Base-by-base conservation (phyloP, 2,329 filamentous ascomycete genomes). In the Fusarium veterinarium region DNA sequence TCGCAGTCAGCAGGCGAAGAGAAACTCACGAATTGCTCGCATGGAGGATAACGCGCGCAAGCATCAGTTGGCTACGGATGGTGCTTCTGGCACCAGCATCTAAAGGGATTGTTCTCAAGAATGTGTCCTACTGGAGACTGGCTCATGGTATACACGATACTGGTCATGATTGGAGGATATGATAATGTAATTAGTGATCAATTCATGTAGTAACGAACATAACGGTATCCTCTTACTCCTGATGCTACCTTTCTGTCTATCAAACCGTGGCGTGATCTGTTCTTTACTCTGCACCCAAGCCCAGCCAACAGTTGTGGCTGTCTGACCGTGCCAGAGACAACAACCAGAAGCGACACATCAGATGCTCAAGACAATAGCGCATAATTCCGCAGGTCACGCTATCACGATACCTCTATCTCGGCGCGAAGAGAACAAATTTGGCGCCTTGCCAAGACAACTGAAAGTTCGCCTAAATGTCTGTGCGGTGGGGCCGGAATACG, bases 1-100 rank as follows among this genome's bases (percentile, higher is more conserved):
- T 6, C 77, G 79, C 23, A 81, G 74, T 64, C 51, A 72, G 11
- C 69, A 72, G 46, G 37, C 48, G 0, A 60, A 72, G 44, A 53
- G 70, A 1, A 72, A 70, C 23, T 57, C 69, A 5, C 53, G 70
- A 17, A 72, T 72, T n/a, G 69, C 70, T 20, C 65, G 57, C 1
- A 72, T 72, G 70, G 70, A 72, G 7, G 60, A 59, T 6, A 72
- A 73, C 30, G 70, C 70, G 23, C 60, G 70, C 8, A 70, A 73
- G 30, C 70, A 72, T n/a, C 69, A 72, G 13, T 30, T 73, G 14
- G 65, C 65, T 16, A 66, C 60, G 8, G 69, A 60, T 14, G 67
- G 64, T 28, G 46, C n/a, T 16, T 64, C 64, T 6, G 40, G 52
- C 19, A 28, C 55, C 17, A 67, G 53, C n/a, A 20, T 52, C 6